These are phyloP conservation scores for Alopecurus myosuroides DNA, from an alignment of 176 grass and related monocot genomes.

Conservation along the genomic window DNA sequence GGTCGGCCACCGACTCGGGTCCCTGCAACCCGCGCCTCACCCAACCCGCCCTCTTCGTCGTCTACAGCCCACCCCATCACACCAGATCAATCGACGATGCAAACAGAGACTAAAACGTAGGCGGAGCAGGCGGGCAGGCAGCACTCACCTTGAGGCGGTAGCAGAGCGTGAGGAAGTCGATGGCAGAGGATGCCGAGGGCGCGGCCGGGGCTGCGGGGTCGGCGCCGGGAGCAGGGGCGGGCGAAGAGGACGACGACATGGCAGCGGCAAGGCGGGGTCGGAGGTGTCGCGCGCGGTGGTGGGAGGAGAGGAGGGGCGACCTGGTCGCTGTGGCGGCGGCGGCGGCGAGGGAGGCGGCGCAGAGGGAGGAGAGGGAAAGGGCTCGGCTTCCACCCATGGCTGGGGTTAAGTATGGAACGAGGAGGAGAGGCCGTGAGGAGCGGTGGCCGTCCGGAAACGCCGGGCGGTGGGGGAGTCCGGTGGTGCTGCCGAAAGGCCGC, in stretches of 20 bases:
- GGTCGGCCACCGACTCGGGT: conserved; percentile 89
- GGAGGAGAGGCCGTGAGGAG: not conserved
- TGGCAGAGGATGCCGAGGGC: conserved; percentile 48
- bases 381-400: conserved; percentile 67
- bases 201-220: conserved; percentile 1
- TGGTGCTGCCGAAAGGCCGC: not conserved
- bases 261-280: conserved; percentile 21
- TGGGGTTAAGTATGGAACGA: not conserved
- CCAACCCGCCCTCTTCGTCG: conserved; percentile 88
- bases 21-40: conserved; percentile 67
- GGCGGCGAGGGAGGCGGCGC: conserved; percentile 34
- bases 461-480: not conserved
- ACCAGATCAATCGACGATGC: not conserved
- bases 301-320: conserved; percentile 13
- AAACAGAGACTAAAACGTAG: not conserved
- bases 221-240: conserved; percentile 1
- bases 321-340: not conserved
- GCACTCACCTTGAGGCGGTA: conserved; percentile 80
- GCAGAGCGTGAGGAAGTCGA: conserved; percentile 97
- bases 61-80: conserved; percentile 35
- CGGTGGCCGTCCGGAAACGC: conserved; percentile 23
- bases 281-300: conserved; percentile 8
- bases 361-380: conserved; percentile 52
- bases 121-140: not conserved
- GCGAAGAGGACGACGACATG: conserved; percentile 62